Evolutionary conservation across 371 early-diverging fungal species (phyloP).

Genomic region (Mucor plumbeus): DNA sequence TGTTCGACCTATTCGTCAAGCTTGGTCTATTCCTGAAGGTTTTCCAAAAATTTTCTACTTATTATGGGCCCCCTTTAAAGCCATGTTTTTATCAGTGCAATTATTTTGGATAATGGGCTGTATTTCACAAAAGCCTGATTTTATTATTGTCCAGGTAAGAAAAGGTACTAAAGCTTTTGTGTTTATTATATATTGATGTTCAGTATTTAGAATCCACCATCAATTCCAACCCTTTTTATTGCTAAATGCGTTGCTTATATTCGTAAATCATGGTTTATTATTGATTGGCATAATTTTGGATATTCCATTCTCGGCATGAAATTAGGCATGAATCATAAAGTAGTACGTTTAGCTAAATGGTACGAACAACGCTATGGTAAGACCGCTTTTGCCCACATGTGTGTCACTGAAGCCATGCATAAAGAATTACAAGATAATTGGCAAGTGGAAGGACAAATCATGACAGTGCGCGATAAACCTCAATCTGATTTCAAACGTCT

Average conservation of each 20-base stretch:
- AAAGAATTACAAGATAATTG: conserved; percentile 64
- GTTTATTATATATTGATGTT: background rate
- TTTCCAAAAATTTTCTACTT: conserved; percentile 59
- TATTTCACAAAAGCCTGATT: conserved; percentile 59
- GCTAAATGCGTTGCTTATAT: conserved; percentile 68
- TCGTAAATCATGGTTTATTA: conserved; percentile 72
- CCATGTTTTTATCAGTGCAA: conserved; percentile 45
- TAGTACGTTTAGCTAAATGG: conserved; percentile 67
- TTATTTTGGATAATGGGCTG: conserved; percentile 55
- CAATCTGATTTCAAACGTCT: conserved; percentile 71
- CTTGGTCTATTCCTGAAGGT: conserved; percentile 60
- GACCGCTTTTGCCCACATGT: conserved; percentile 80
- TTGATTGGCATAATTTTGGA: conserved; percentile 99
- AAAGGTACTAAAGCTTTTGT: background rate
- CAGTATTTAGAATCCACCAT: conserved; percentile 88
- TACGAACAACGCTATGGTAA: conserved; percentile 80
- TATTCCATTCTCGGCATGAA: conserved; percentile 83
- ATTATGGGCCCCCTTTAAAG: conserved; percentile 72
- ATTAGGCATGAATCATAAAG: conserved; percentile 61
- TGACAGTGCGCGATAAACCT: conserved; percentile 78
- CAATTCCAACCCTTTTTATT: conserved; percentile 89
- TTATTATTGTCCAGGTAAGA: conserved; percentile 85
- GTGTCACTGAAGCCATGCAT: conserved; percentile 89
- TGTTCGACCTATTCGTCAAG: conserved; percentile 44
- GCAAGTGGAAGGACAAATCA: conserved; percentile 66